phyloP scores from a whole-genome alignment of 441 rosid species.

The Pelargonium myrrhifolium region DNA sequence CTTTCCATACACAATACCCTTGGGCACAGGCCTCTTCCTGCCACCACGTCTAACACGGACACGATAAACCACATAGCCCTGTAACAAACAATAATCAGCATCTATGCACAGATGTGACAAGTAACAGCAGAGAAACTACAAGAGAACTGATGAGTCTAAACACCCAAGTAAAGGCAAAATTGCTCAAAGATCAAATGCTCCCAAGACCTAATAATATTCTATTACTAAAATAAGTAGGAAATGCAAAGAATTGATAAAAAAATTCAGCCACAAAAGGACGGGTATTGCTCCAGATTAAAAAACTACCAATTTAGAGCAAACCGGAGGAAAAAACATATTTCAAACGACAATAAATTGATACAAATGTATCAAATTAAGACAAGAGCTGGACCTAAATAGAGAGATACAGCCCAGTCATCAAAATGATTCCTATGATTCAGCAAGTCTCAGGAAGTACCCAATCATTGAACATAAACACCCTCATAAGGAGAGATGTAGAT shows the following conservation, averaged over 20 bases:
- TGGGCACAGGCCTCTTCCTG: slow-evolving; percentile 90
- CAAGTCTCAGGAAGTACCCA: slow-evolving; percentile 24
- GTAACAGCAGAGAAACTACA: not conserved
- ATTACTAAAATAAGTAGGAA: no score
- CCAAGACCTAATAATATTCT: no score
- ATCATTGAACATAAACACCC: slow-evolving; percentile 25
- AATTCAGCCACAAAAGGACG: no score
- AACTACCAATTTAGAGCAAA: no score
- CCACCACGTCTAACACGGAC: slow-evolving; percentile 95
- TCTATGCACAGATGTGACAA: no score
- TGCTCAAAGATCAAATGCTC: no score
- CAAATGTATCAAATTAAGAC: slow-evolving; percentile 32
- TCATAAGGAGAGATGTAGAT: slow-evolving; percentile 11
- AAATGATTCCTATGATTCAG: not conserved
- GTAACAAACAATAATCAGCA: slow-evolving; percentile 9
- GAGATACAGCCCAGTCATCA: no score
- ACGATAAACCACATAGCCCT: slow-evolving; percentile 90
- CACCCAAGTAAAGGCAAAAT: no score
- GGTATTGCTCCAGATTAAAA: not conserved
- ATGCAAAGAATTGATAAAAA: no score
- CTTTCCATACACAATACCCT: slow-evolving; percentile 96
- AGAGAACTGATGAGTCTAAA: not conserved
- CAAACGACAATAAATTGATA: not conserved
- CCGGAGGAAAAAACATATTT: not conserved
- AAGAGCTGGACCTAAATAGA: slow-evolving; percentile 22